phyloP scores from a whole-genome alignment of 257 asterid species.

The Cruciata laevipes region DNA sequence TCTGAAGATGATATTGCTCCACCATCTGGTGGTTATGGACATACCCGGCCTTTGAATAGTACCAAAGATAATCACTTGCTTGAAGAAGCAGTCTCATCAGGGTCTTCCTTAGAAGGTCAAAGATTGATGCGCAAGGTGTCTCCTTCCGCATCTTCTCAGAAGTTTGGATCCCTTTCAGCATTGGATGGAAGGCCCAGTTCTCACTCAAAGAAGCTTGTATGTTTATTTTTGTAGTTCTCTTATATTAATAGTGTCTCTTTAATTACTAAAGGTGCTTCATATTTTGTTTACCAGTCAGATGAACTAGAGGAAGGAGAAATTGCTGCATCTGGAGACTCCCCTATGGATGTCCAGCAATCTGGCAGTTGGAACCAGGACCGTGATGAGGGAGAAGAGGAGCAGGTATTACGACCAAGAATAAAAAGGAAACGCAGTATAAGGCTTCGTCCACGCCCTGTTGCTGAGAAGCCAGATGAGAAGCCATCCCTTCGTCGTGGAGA shows the following conservation, averaged over 20 bases:
- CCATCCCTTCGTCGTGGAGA: conserved; percentile 50
- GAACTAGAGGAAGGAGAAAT: conserved; percentile 97
- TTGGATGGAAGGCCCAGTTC: conserved; percentile 79
- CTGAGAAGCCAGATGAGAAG: conserved; percentile 64
- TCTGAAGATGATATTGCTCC: conserved; percentile 68
- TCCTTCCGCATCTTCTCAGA: conserved; percentile 87
- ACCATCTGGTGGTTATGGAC: conserved; percentile 54
- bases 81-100: conserved; percentile 77
- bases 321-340: conserved; percentile 86
- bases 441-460: conserved; percentile 63
- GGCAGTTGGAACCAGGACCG: conserved; percentile 98
- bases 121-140: conserved; percentile 52
- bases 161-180: conserved; percentile 97
- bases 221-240: conserved; percentile 14
- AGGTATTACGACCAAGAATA: conserved; percentile 89
- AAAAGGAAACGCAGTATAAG: conserved; percentile 90
- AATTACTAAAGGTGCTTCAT: conserved; percentile 13
- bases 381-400: conserved; percentile 97
- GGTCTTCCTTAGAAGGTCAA: conserved; percentile 76
- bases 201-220: conserved; percentile 71
- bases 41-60: conserved; percentile 42
- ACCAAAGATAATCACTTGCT: conserved; percentile 36
- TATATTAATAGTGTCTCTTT: background rate
- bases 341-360: conserved; percentile 81
- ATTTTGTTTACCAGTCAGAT: conserved; percentile 48